Conservation (phyloP, 768 basidiomycete species). For the Paxillus ammoniavirescens region DNA sequence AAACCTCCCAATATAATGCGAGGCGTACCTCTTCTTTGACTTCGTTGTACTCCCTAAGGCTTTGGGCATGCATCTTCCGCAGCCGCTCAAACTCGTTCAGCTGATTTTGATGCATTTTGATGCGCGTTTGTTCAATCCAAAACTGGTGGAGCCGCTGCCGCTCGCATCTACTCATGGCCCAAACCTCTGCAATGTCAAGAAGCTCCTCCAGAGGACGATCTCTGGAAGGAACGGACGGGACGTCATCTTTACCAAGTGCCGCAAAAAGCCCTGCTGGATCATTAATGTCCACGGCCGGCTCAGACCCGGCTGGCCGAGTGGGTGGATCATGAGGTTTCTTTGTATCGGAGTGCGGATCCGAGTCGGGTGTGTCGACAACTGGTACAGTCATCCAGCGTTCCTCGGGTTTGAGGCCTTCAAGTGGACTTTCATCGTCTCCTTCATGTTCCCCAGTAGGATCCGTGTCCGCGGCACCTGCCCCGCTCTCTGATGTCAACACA, state of each 20-base stretch:
- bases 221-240: slow-evolving; percentile 39
- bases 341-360: background rate
- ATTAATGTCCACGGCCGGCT: slow-evolving; percentile 8
- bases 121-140: slow-evolving; percentile 48
- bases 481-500: slow-evolving; percentile 2
- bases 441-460: slow-evolving; percentile 4
- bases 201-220: slow-evolving; percentile 39
- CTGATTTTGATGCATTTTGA: slow-evolving; percentile 26
- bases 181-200: slow-evolving; percentile 39
- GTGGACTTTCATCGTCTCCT: slow-evolving; percentile 9
- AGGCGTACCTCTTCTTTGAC: slow-evolving; percentile 53
- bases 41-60: slow-evolving; percentile 34
- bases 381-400: slow-evolving; percentile 30
- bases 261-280: slow-evolving; percentile 36
- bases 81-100: slow-evolving; percentile 42
- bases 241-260: slow-evolving; percentile 30
- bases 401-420: slow-evolving; percentile 16
- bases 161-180: slow-evolving; percentile 54
- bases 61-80: slow-evolving; percentile 41
- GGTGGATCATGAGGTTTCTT: background rate
- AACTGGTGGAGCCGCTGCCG: slow-evolving; percentile 40
- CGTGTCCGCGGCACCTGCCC: background rate
- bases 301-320: background rate
- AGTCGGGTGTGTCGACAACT: background rate
- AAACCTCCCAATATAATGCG: background rate